Percentiles rank a stretch among this genome's conserved stretches.
Evolutionary conservation across 176 grass and related monocot genomes (phyloP).

Genomic region (sorghum (Sorghum bicolor)): Sorghum_bicolor_NCBIv3 NC_012872.2:65632001-65632500

Average conservation of each 20-base stretch:
- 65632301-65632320: background rate
- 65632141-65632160: background rate
- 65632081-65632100: background rate
- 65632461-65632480: background rate
- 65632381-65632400: background rate
- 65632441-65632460: background rate
- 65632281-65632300: background rate
- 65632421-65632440: background rate
- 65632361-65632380: background rate
- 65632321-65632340: background rate
- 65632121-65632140: background rate
- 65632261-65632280: too few relatives aligned
- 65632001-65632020: background rate
- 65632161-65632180: background rate
- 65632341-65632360: conserved; percentile 22
- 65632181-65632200: conserved; percentile 11
- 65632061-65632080: background rate
- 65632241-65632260: background rate
- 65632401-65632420: background rate
- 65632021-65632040: background rate
- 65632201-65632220: background rate
- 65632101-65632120: too few relatives aligned
- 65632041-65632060: background rate
- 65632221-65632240: background rate
- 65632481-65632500: background rate